Base-by-base conservation (phyloP, 768 basidiomycete species). In the Termitomyces sp. region DNA sequence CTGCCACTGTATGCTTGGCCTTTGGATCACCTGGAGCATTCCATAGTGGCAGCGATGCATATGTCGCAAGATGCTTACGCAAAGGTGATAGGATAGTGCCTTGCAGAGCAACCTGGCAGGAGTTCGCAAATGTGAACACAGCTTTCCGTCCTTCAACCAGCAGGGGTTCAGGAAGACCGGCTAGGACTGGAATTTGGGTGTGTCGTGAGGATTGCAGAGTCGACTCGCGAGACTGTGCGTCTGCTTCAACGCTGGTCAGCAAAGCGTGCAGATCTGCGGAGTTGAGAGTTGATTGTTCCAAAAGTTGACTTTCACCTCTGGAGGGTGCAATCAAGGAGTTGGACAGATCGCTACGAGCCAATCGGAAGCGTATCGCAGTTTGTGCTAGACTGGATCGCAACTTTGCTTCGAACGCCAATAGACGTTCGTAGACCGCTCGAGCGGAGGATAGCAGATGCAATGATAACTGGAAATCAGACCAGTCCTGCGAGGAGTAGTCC, bases 401-500 rank as follows among this genome's bases (percentile, higher is more conserved):
- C 64, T 87, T 90, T 5, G 72, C 74, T 74, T 98, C 94, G 67
- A 96, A 94, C 38, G 72, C 68, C 4, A 70, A 66, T 32, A 95
- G 74, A 24, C 89, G 86, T 44, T 92, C 91, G 40, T 81, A 82
- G 18, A 96, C 81, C 1, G 84, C 81, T 5, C 89, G 85, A 32
- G 89, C 90, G 38, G 91, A 86, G n/a, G 91, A 87, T 44, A 98
- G 83, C 42, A 96, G 80, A 69, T 94, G 92, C 15, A 98, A 74
- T 2, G 86, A 87, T 12, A 85, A 74, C 72, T 97, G 96, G 60
- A 98, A 94, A 33, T 86, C 81, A 2, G 86, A 82, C 93, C 94
- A 97, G 73, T 98, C 96, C 59, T 93, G 87, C 4, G 88, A 77
- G 2, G 91, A 88, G 68, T 97, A 98, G 74, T 98, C 92, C 62